Evolutionary conservation across 169 alveolate species (phyloP), one percentile per base, ranked within the genome.

Genomic region (Eimeria maxima): DNA sequence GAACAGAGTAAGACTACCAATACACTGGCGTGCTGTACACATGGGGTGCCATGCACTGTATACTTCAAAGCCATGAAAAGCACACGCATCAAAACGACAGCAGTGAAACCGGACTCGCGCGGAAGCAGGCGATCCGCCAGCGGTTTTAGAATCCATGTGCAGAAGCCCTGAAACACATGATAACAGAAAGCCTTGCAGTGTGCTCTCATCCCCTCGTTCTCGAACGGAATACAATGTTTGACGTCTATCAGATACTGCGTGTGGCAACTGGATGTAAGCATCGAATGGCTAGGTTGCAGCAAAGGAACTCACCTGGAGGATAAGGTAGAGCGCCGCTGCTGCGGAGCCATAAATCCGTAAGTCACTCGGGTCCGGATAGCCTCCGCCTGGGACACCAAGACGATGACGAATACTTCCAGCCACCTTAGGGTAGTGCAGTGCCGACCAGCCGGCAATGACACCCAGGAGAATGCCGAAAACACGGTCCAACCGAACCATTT

Each of bases 81-180:
- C 1, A 20, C 33, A 14, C 11, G 29, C 11, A 13, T 0, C 13
- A 22, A 8, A 69, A 10, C 38, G 60, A 44, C 38, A 2, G 38
- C 42, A 38, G 44, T 57, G 53, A 0, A 5, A 8, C 22, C 96
- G 42, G 42, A 93, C 96, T 93, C 89, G 74, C 80, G 93, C 1
- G 96, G 96, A 45, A 93, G 89, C 74, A 93, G 83, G 65, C 89
- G 93, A 20, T 80, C 94, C 38, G 96, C 96, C n/a, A 93, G 86
- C 18, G 96, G 93, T 57, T 69, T 88, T 42, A 93, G 96, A 14
- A 93, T 29, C 67, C 96, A 88, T 29, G 94, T 88, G 81, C 93
- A 88, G n/a, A 83, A 57, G 87, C 96, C 89, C 96, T 93, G 96
- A 50, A 74, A 60, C 74, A 29, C 74, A 57, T 7, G 18, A 13